Conservation (phyloP, 768 basidiomycete genomes). For the Russula ochroleuca region DNA sequence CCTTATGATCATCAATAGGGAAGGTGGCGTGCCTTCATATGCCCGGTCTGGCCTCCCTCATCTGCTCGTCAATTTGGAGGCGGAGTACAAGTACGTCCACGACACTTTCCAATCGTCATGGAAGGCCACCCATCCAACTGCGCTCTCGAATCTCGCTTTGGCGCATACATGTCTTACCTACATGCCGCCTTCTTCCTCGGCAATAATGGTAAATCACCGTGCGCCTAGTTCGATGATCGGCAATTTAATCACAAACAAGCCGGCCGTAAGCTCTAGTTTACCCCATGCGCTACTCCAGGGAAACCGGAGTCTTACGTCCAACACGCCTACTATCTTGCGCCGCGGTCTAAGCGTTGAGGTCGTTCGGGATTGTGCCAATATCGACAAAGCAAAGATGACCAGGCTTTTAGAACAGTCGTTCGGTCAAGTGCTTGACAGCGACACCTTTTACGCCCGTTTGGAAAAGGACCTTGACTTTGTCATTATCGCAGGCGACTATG, state of each 20-base stretch:
- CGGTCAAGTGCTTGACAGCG: constrained; percentile 60
- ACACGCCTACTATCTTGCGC: constrained; percentile 91
- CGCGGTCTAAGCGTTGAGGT: constrained; percentile 86
- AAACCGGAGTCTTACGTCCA: constrained; percentile 76
- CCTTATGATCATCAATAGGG: constrained; percentile 94
- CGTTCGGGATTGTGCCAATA: constrained; percentile 58
- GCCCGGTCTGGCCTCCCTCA: constrained; percentile 93
- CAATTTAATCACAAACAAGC: constrained; percentile 97
- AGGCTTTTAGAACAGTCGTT: constrained; percentile 87
- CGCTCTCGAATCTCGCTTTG: constrained; percentile 79
- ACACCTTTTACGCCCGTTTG: constrained; percentile 76
- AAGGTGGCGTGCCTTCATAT: constrained; percentile 96
- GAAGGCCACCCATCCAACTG: constrained; percentile 73
- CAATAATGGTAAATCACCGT: constrained; percentile 95
- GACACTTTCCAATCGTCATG: constrained; percentile 79
- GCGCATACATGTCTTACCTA: constrained; percentile 82
- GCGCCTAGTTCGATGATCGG: constrained; percentile 93
- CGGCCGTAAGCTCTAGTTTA: constrained; percentile 90
- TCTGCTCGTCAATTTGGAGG: constrained; percentile 88
- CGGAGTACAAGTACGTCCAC: constrained; percentile 81
- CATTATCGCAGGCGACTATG: constrained; percentile 92
- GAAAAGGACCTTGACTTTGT: constrained; percentile 80
- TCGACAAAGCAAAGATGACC: constrained; percentile 74
- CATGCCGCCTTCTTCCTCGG: constrained; percentile 93
- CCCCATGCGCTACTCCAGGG: constrained; percentile 90